A percentile compares a stretch with the other conserved stretches of the same genome.
Evolutionary conservation across 2,329 filamentous ascomycete species (phyloP).

Genomic region (Didymella segeticola): DNA sequence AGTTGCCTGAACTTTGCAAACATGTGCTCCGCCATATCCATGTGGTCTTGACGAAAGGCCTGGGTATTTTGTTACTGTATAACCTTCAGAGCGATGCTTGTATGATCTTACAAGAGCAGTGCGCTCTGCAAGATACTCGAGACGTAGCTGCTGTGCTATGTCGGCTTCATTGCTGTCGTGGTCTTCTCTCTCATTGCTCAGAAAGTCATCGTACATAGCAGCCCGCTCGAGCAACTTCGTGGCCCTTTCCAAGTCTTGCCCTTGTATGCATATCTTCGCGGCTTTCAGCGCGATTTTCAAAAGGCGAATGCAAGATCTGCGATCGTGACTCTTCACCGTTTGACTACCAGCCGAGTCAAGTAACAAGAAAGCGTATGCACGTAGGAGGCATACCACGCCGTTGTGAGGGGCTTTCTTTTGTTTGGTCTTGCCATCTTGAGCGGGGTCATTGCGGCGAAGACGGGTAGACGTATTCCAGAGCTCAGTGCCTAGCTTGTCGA

Average conservation of each 20-base stretch:
- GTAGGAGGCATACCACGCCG: slow-evolving; percentile 45
- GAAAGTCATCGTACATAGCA: slow-evolving; percentile 56
- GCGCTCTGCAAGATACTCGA: slow-evolving; percentile 71
- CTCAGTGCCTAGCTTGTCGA: slow-evolving; percentile 63
- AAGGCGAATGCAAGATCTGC: slow-evolving; percentile 58
- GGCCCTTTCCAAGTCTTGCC: slow-evolving; percentile 63
- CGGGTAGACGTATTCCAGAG: slow-evolving; percentile 73
- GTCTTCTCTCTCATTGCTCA: slow-evolving; percentile 26
- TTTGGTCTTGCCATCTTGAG: slow-evolving; percentile 39
- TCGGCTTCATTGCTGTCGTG: slow-evolving; percentile 32
- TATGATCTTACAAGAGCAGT: slow-evolving; percentile 65
- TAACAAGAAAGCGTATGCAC: slow-evolving; percentile 70
- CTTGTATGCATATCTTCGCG: slow-evolving; percentile 68
- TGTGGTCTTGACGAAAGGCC: slow-evolving; percentile 76
- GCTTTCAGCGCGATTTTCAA: slow-evolving; percentile 73
- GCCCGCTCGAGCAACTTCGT: slow-evolving; percentile 69
- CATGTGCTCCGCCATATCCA: slow-evolving; percentile 81
- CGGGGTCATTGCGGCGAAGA: slow-evolving; percentile 43
- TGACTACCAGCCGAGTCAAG: slow-evolving; percentile 58
- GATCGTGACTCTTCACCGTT: slow-evolving; percentile 24
- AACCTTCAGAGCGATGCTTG: background rate
- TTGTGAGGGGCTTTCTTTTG: slow-evolving; percentile 30
- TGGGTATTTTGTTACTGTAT: slow-evolving; percentile 42
- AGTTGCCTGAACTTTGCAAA: slow-evolving; percentile 64
- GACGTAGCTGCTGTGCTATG: slow-evolving; percentile 54